Evolutionary conservation across 2,329 filamentous ascomycete genomes (phyloP), one percentile per base, ranked within the genome.

Genomic region (Gyromitra esculenta): DNA sequence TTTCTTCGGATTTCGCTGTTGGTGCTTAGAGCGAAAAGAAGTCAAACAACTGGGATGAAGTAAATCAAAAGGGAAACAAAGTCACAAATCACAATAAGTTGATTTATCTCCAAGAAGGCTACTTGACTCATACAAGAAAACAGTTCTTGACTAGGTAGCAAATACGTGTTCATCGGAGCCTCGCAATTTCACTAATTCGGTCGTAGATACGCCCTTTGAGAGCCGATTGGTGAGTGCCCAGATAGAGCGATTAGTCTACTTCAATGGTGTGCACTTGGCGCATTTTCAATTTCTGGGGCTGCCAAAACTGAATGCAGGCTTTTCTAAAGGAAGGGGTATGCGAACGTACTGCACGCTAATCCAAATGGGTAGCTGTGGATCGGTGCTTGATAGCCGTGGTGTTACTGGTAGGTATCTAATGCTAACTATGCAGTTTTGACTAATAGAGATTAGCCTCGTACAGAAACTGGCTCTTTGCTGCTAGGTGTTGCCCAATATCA

Each of bases 221-320:
- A 64, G 41, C 60, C 62, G 43, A 65, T 65, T 65, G 62, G 60
- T 43, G 21, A 64, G 25, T 48, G 45, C 41, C 13, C 18, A 11
- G 48, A 21, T 18, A n/a, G 48, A 52, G 48, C 18, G 52, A 31
- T 52, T n/a, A 31, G 25, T 31, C 18, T 21, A 6, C 8, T 52
- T n/a, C 50, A n/a, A 52, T 52, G 18, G 21, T 9, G 21, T 21
- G 15, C 21, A 56, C 21, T 18, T 8, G 8, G 8, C 52, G 52
- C 21, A 21, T 52, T 18, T 18, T 18, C 15, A 31, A 25, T 56
- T 35, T 56, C 18, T 35, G 15, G 8, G 9, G 15, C 13, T 31
- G 18, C 8, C 18, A 56, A 52, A 52, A 35, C 7, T 11, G 25
- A 4, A 35, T 35, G 52, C 21, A 18, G 18, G 50, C 18, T 45